These are phyloP conservation scores for Penicillium sp. DNA, from an alignment of 2,329 filamentous ascomycete species.

Conservation along the genomic window DNA sequence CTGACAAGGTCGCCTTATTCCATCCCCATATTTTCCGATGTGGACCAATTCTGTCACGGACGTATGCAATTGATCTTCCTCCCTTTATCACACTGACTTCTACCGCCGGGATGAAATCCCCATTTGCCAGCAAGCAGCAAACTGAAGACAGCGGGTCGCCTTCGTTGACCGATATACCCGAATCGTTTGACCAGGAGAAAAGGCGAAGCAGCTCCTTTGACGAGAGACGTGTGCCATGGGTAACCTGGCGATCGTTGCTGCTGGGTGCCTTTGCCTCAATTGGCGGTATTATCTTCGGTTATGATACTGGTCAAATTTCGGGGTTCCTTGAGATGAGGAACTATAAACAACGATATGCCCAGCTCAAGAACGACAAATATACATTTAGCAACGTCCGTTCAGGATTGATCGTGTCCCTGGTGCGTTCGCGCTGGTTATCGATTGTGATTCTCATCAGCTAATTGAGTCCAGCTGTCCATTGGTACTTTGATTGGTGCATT, in stretches of 20 bases:
- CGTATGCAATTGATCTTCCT: neutral
- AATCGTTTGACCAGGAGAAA: conserved; percentile 14
- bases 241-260: conserved; percentile 39
- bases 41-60: neutral
- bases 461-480: conserved; percentile 34
- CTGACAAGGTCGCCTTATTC: neutral
- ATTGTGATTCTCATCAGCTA: neutral
- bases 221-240: conserved; percentile 31
- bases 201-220: conserved; percentile 16
- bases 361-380: conserved; percentile 33
- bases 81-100: neutral
- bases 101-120: conserved; percentile 10
- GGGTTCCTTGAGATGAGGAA: conserved; percentile 45
- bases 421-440: conserved; percentile 5
- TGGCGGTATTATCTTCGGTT: conserved; percentile 46
- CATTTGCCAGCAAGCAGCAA: conserved; percentile 10
- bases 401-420: conserved; percentile 43
- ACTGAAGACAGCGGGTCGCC: conserved; percentile 4
- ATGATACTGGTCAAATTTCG: conserved; percentile 47
- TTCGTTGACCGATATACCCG: conserved; percentile 13
- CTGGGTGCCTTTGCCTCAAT: conserved; percentile 48
- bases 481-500: conserved; percentile 46
- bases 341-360: conserved; percentile 41
- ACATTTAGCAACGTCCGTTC: conserved; percentile 43
- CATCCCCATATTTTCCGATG: neutral